A percentile compares a stretch with the other conserved stretches of the same genome.
These are phyloP conservation scores for Didymellaceae sp. DNA, from an alignment of 2,329 filamentous ascomycete species.

Conservation along the genomic window DNA sequence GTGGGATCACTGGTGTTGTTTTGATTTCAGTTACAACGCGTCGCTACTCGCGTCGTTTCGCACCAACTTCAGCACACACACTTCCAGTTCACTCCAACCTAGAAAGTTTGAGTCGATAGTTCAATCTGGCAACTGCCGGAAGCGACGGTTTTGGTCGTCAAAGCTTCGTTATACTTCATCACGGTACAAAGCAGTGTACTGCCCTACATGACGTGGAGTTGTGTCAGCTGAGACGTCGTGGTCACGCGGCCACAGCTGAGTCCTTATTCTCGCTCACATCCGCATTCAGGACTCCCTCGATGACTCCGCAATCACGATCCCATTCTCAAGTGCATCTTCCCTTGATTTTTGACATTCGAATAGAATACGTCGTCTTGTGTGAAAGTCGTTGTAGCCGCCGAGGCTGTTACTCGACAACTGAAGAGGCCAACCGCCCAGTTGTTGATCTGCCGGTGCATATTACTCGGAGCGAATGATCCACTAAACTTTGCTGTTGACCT, in stretches of 20 bases:
- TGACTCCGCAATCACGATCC: too few relatives aligned
- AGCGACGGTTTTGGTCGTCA: not conserved
- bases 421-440: too few relatives aligned
- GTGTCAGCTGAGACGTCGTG: slow-evolving; percentile 5
- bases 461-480: too few relatives aligned
- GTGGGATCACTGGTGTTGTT: slow-evolving; percentile 5
- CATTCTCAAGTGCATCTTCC: too few relatives aligned
- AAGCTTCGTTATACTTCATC: not conserved
- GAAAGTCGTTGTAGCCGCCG: too few relatives aligned
- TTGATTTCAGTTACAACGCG: slow-evolving; percentile 10
- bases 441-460: too few relatives aligned
- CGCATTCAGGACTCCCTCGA: not conserved
- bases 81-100: not conserved
- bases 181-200: not conserved
- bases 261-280: not conserved
- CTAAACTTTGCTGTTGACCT: too few relatives aligned
- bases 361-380: too few relatives aligned
- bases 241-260: slow-evolving; percentile 1
- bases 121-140: not conserved
- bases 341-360: too few relatives aligned
- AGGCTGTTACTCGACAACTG: too few relatives aligned
- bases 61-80: slow-evolving; percentile 4
- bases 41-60: slow-evolving; percentile 18
- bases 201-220: not conserved
- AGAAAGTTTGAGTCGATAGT: not conserved